Evolutionary conservation across 805 yeast species (phyloP).

Genomic region (Torulaspora quercuum): DNA sequence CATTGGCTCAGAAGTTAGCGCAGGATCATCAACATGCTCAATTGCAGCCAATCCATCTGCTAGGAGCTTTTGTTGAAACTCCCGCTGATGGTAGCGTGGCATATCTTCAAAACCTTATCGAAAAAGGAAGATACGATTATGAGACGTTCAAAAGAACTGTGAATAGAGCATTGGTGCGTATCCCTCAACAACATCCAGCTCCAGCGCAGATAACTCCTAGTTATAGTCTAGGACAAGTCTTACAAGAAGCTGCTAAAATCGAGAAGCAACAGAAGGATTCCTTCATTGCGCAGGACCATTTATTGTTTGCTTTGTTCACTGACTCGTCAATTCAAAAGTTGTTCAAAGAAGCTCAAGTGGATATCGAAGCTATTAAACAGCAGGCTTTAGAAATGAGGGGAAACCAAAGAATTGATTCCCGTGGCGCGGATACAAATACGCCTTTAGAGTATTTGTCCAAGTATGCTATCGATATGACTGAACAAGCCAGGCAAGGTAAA

Average conservation of each 20-base stretch:
- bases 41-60: slow-evolving; percentile 79
- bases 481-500: slow-evolving; percentile 87
- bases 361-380: slow-evolving; percentile 65
- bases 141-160: slow-evolving; percentile 71
- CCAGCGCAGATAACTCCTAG: slow-evolving; percentile 78
- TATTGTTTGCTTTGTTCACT: slow-evolving; percentile 77
- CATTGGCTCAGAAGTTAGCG: slow-evolving; percentile 77
- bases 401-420: slow-evolving; percentile 83
- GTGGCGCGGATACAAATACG: slow-evolving; percentile 88
- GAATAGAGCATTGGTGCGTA: slow-evolving; percentile 73
- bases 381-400: slow-evolving; percentile 85
- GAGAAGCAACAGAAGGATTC: slow-evolving; percentile 86
- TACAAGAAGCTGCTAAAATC: slow-evolving; percentile 71
- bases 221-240: slow-evolving; percentile 69
- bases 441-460: slow-evolving; percentile 79
- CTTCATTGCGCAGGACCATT: slow-evolving; percentile 91
- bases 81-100: slow-evolving; percentile 52
- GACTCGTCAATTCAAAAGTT: slow-evolving; percentile 67
- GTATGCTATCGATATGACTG: slow-evolving; percentile 92
- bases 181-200: slow-evolving; percentile 87
- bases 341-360: slow-evolving; percentile 68
- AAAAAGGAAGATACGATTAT: slow-evolving; percentile 88
- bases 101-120: slow-evolving; percentile 77
- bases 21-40: slow-evolving; percentile 80
- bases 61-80: slow-evolving; percentile 82